Evolutionary conservation across 805 yeast genomes (phyloP), one percentile per base, ranked within the genome.

Genomic region (Yarrowia sp.): DNA sequence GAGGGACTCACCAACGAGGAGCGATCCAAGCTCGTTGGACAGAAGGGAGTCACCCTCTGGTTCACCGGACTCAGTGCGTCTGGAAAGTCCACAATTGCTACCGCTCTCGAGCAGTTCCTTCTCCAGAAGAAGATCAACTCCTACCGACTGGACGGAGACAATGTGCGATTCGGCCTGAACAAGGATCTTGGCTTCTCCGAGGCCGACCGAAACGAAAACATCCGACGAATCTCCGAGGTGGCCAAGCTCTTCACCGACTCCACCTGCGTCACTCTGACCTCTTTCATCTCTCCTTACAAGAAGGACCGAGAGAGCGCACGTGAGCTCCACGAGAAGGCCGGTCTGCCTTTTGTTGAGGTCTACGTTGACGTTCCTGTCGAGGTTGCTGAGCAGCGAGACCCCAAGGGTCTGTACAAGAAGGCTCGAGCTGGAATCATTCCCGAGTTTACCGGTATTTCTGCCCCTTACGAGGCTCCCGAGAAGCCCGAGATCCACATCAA

Each of bases 331-430:
- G 85, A 83, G 68, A 85, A 85, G 67, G 84, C 87, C 69, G 83
- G 83, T 45, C 79, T 93, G 68, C 93, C 96, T 64, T 92, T 92
- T 72, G 84, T 92, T 65, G 98, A 92, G 79, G 96, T 93, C 8
- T 92, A 79, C 70, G 93, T 92, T 41, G 97, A 92, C 75, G 98
- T 92, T 50, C 98, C 98, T 39, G 81, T 93, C 61, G 92, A 88
- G 72, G 91, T 93, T 68, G 98, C 98, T 60, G 98, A 93, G 81
- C 84, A 90, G 77, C 90, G 98, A 79, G 98, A 93, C 77, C 98
- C 98, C 68, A 93, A 93, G 80, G 98, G 98, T 11, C 80, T 93
- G 70, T 93, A 93, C 81, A 92, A 92, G 78, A 93, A 93, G 83
- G 98, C 98, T 15, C 86, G 98, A 76, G 95, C 92, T 73, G 98